Conservation (phyloP, 2,329 filamentous ascomycete genomes). For the Calcarisporium arbuscula region DNA sequence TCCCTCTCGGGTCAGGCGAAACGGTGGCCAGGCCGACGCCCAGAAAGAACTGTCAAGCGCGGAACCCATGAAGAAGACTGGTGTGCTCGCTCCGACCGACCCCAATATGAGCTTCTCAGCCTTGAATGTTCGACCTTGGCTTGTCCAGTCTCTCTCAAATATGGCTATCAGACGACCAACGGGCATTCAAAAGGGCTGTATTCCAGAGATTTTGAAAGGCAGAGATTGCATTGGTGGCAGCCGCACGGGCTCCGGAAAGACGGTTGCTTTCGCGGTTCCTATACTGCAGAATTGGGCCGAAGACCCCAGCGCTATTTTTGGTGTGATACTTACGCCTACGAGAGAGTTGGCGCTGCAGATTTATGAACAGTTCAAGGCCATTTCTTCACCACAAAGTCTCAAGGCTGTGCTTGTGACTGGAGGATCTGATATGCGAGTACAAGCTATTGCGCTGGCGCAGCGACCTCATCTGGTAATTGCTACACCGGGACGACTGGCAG, state of each 20-base stretch:
- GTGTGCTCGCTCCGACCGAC: slow-evolving; percentile 45
- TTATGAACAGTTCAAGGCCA: slow-evolving; percentile 90
- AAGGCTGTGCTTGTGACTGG: slow-evolving; percentile 88
- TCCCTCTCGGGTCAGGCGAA: slow-evolving; percentile 46
- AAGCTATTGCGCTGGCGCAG: slow-evolving; percentile 76
- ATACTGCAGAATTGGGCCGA: slow-evolving; percentile 91
- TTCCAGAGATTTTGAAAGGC: slow-evolving; percentile 86
- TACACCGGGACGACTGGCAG: slow-evolving; percentile 85
- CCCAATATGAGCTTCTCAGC: slow-evolving; percentile 62
- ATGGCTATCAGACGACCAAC: slow-evolving; percentile 84
- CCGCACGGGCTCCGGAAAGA: slow-evolving; percentile 94
- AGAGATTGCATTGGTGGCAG: slow-evolving; percentile 93
- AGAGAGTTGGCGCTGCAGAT: slow-evolving; percentile 92
- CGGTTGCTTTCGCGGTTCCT: slow-evolving; percentile 88
- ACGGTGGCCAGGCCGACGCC: no score
- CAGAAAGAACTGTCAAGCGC: slow-evolving; percentile 12
- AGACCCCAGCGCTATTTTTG: slow-evolving; percentile 89
- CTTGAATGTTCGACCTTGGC: slow-evolving; percentile 75
- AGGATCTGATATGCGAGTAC: slow-evolving; percentile 83
- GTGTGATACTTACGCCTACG: slow-evolving; percentile 81
- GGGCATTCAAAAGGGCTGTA: slow-evolving; percentile 86
- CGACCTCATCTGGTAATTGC: slow-evolving; percentile 90
- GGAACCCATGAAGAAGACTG: slow-evolving; percentile 7
- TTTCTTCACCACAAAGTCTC: slow-evolving; percentile 79
- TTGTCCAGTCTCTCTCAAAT: slow-evolving; percentile 69